A percentile compares a stretch with the other conserved stretches of the same genome.
Conservation (phyloP, 148 eudicot genomes). For the Vaccinium myrtillus region DNA sequence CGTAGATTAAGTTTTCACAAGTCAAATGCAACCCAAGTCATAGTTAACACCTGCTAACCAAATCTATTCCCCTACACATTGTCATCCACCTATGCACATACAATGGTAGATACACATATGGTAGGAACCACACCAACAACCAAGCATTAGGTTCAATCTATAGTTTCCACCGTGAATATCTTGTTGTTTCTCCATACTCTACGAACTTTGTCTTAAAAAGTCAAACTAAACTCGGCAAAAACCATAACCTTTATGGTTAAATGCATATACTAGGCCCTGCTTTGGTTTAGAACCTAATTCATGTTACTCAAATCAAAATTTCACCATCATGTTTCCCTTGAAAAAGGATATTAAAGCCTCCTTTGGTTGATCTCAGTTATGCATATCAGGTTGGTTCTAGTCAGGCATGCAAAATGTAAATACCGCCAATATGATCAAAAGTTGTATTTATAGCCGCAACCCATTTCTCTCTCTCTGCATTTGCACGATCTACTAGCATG, state of each 20-base stretch:
- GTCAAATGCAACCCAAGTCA: background rate
- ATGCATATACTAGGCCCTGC: background rate
- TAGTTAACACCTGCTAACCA: background rate
- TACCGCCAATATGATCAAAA: conserved; percentile 98
- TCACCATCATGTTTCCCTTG: background rate
- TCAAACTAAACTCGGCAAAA: background rate
- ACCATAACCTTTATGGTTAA: background rate
- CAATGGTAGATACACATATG: background rate
- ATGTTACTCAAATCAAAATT: background rate
- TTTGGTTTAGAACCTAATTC: background rate
- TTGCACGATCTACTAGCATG: conserved; percentile 68
- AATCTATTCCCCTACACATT: background rate
- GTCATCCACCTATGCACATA: background rate
- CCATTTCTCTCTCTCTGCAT: conserved; percentile 96
- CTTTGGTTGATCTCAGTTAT: background rate
- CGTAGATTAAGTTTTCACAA: background rate
- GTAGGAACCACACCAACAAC: background rate
- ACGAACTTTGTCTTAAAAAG: background rate
- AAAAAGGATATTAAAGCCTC: too few species aligned
- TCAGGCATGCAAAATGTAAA: conserved; percentile 37
- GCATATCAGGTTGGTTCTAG: background rate
- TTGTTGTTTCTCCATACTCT: background rate
- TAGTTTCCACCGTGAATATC: background rate
- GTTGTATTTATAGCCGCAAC: conserved; percentile 92
- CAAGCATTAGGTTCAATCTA: background rate